Base-by-base conservation (phyloP, 495 filamentous ascomycete species). In the Podospora didyma region DNA sequence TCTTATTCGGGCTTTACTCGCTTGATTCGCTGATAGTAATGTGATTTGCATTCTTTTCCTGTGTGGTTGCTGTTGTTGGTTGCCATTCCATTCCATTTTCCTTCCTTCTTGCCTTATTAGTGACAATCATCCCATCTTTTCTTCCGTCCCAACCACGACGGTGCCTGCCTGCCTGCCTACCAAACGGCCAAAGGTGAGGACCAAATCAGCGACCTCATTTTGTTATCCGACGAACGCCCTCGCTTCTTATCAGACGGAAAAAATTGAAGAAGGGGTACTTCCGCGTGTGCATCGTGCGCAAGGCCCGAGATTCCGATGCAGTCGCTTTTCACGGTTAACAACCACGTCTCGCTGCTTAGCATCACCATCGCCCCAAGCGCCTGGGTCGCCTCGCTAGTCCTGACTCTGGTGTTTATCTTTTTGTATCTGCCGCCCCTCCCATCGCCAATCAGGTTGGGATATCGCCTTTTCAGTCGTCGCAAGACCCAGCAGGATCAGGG, bases 331-430 rank as follows among this genome's bases (percentile, higher is more conserved):
- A 77, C 76, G 31, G 70, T 83, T 57, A 71, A 82, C 63, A 82
- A 77, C 71, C 71, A 80, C 69, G 71, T 79, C 60, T 73, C 79
- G 45, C 70, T 83, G 44, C 56, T 83, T 54, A 79, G 76, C 64
- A 63, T 83, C 48, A 72, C 70, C 54, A 75, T 83, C 65, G 77
- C 78, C 24, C 79, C 80, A 14, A 76, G 76, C 62, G 76, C 80
- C 53, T 79, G 75, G 62, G 62, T 84, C 59, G 74, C 67, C 21
- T 67, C 70, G 39, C 71, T 84, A 57, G 61, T 80, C 52, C 66
- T 84, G 46, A 61, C 75, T 17, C 69, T 88, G 53, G 58, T 77
- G 53, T 79, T 79, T 41, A 60, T 74, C 52, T 77, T 70, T 62
- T 49, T 83, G 47, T 80, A 82, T 62, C 68, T 85, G 50, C 62